A percentile compares a stretch with the other conserved stretches of the same genome.
Evolutionary conservation across 768 basidiomycete species (phyloP).

Genomic region (Collybia nuda): DNA sequence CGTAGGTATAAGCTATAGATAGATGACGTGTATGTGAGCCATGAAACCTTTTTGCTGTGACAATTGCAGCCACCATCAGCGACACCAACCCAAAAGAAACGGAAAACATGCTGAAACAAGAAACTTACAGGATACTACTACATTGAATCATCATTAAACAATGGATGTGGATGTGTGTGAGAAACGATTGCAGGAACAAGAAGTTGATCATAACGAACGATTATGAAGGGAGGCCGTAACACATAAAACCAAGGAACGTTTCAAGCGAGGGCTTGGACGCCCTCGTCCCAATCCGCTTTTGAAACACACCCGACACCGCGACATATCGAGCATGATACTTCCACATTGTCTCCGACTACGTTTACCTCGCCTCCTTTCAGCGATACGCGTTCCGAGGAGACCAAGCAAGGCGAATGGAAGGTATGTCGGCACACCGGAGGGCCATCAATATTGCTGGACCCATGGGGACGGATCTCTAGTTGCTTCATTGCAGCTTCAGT

Average conservation of each 20-base stretch:
- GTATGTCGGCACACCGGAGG: conserved; percentile 64
- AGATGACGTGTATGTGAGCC: no score
- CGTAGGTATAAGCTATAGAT: no score
- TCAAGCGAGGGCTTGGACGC: conserved; percentile 28
- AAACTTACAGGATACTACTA: conserved; percentile 4
- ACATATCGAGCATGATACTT: conserved; percentile 78
- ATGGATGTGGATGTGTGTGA: no score
- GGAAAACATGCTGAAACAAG: no score
- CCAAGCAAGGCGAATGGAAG: conserved; percentile 75
- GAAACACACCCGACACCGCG: conserved; percentile 59
- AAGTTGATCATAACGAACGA: background rate
- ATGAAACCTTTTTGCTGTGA: no score
- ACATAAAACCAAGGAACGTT: background rate
- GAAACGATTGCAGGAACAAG: no score
- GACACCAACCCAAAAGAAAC: no score
- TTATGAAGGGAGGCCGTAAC: no score
- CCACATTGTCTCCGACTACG: conserved; percentile 41
- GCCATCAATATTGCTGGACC: conserved; percentile 9
- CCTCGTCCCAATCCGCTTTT: conserved; percentile 59
- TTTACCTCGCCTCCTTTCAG: conserved; percentile 55
- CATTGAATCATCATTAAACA: background rate
- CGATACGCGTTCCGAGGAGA: conserved; percentile 64
- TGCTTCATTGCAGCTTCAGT: conserved; percentile 30
- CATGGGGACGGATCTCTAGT: conserved; percentile 32
- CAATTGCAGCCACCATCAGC: no score